Evolutionary conservation across 1,139 yeast genomes (phyloP), one percentile per base, ranked within the genome.

Genomic region (Hyphopichia pseudoburtonii): DNA sequence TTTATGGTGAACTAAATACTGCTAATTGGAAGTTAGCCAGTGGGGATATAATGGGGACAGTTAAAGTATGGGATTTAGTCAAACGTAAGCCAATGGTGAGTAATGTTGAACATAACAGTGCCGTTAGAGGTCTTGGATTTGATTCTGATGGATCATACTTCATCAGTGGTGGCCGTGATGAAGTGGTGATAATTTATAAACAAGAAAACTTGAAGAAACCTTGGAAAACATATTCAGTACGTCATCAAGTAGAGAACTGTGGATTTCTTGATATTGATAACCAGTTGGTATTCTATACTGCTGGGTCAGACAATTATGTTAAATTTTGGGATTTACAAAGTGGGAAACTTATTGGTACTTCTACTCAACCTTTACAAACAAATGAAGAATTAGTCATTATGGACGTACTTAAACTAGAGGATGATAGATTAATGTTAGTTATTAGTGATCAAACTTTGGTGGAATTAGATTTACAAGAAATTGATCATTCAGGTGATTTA

Each of bases 51-150:
- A 86, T 82, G 70, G 97, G 97, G 42, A 72, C 78, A 10, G 82
- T 86, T 19, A 84, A 89, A 50, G 73, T 92, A 2, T 92, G 98
- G 97, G 96, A 90, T 62, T 70, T 92, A 45, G 92, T 86, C 10
- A 84, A 79, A 54, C 73, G 96, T 48, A 86, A 81, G 54, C 78
- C 86, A 42, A 47, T 80, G 6, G 68, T 71, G 12, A 75, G 82
- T 21, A 66, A 82, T 34, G 81, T 75, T 39, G 95, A 88, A 46
- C 98, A 94, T 55, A 76, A 76, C 6, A 74, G 88, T 17, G 94
- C 96, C 0, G 94, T 92, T 2, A 78, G 98, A 59, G 96, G 96
- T 1, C 64, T 92, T 16, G 88, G 80, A 22, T 86, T 90, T 50
- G 64, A 63, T 43, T 52, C 53, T 0, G 70, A 67, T 28, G 86